Conservation (phyloP, 208 protist genomes). For the Naegleria lovaniensis region DNA sequence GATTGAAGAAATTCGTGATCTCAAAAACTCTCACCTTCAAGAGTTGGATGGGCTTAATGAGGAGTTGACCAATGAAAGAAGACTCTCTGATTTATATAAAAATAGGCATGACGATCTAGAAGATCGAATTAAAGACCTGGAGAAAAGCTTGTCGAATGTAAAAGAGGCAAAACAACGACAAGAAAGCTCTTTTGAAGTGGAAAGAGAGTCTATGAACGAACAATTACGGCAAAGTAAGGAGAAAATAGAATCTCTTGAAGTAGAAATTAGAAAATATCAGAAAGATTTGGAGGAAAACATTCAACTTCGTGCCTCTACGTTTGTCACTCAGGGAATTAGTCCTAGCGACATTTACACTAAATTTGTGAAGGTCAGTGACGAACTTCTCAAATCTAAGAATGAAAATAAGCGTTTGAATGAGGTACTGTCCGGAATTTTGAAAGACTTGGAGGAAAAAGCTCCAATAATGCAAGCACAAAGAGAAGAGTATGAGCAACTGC, state of each 20-base stretch:
- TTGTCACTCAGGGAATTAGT: not conserved
- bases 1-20: not conserved
- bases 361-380: not conserved
- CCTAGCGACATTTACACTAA: not conserved
- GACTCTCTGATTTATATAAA: not conserved
- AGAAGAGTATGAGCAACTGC: not conserved
- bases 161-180: not conserved
- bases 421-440: not conserved
- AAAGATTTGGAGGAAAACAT: not conserved
- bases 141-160: not conserved
- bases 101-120: not conserved
- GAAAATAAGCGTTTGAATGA: conserved; percentile 8
- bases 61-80: not conserved
- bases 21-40: not conserved
- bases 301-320: not conserved
- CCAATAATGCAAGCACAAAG: not conserved
- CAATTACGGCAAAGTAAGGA: not conserved
- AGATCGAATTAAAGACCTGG: not conserved
- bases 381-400: conserved; percentile 8
- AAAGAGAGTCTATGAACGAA: not conserved
- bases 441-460: not conserved
- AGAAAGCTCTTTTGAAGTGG: not conserved
- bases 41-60: not conserved
- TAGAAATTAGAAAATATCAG: not conserved
- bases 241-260: not conserved